phyloP scores from a whole-genome alignment of 768 basidiomycete species.

The Gloeopeniophorella convolvens region DNA sequence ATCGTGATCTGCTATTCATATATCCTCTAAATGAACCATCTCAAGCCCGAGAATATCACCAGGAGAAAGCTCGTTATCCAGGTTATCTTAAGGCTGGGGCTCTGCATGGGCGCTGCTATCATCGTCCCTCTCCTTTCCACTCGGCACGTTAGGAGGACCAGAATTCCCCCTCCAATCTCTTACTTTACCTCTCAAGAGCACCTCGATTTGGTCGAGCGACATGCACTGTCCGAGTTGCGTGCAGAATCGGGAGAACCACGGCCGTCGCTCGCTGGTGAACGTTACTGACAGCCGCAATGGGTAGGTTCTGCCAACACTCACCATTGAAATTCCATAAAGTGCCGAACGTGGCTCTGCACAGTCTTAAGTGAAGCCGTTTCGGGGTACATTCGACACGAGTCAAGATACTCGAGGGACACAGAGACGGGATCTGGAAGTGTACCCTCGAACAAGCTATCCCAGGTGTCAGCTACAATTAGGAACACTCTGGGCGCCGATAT shows the following conservation, averaged over 20 bases:
- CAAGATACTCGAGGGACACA: slow-evolving; percentile 65
- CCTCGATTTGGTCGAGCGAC: slow-evolving; percentile 23
- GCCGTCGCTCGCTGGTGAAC: slow-evolving; percentile 21
- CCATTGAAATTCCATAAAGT: slow-evolving; percentile 67
- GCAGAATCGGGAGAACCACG: slow-evolving; percentile 27
- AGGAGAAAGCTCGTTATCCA: too few relatives aligned
- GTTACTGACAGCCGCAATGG: not conserved
- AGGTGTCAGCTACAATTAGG: not conserved
- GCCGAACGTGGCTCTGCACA: slow-evolving; percentile 58
- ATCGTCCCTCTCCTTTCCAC: not conserved
- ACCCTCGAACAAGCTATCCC: slow-evolving; percentile 49
- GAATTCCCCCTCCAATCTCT: slow-evolving; percentile 23
- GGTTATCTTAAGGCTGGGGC: too few relatives aligned
- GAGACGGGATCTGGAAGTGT: slow-evolving; percentile 53
- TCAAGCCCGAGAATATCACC: too few relatives aligned
- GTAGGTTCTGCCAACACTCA: slow-evolving; percentile 26
- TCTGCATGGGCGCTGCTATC: not conserved
- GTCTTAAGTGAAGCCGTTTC: slow-evolving; percentile 43
- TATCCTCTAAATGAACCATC: too few relatives aligned
- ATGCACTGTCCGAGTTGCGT: slow-evolving; percentile 18
- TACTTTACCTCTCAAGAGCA: slow-evolving; percentile 21
- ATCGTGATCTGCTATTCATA: too few relatives aligned
- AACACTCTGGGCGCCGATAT: not conserved
- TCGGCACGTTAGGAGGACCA: not conserved
- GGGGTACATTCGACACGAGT: slow-evolving; percentile 47